Percentiles rank a stretch among this genome's conserved stretches.
Evolutionary conservation across 192 early-diverging fungal genomes (phyloP).

Genomic region (Coemansia sp.): DNA sequence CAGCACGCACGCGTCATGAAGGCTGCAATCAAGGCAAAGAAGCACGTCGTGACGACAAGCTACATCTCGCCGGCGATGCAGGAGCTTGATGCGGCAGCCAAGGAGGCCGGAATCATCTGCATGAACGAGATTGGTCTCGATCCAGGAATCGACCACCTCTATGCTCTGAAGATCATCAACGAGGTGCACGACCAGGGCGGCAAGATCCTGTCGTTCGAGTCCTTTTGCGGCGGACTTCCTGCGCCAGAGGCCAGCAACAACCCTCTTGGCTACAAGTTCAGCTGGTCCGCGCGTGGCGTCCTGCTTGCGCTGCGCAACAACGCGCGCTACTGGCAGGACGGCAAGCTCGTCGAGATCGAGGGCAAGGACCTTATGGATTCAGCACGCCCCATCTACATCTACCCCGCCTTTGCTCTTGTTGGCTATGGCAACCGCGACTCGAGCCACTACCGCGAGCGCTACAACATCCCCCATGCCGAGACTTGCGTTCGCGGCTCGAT

Average conservation of each 20-base stretch:
- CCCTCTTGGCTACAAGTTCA: constrained; percentile 99
- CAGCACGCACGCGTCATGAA: constrained; percentile 88
- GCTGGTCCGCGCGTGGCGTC: constrained; percentile 98
- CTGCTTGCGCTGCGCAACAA: constrained; percentile 92
- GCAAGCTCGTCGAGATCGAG: constrained; percentile 81
- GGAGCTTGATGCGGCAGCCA: constrained; percentile 81
- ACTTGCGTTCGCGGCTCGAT: constrained; percentile 94
- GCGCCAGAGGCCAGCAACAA: constrained; percentile 97
- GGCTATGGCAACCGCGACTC: constrained; percentile 99
- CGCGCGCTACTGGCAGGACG: constrained; percentile 87
- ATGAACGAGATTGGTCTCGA: constrained; percentile 99
- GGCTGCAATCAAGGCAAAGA: constrained; percentile 85
- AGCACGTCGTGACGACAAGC: constrained; percentile 93
- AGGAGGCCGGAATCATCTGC: constrained; percentile 82
- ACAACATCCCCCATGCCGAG: constrained; percentile 90
- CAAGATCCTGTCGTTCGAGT: constrained; percentile 87
- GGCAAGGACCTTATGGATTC: constrained; percentile 88
- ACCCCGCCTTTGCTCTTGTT: constrained; percentile 94
- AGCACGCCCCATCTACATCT: constrained; percentile 88
- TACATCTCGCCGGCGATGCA: constrained; percentile 96
- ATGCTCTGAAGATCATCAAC: constrained; percentile 86
- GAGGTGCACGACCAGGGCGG: constrained; percentile 79
- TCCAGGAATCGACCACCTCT: constrained; percentile 97
- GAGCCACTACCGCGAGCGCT: constrained; percentile 87
- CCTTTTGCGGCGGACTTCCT: constrained; percentile 98